phyloP scores from a whole-genome alignment of 1,139 yeast genomes.

The Hansenula sp. region DNA sequence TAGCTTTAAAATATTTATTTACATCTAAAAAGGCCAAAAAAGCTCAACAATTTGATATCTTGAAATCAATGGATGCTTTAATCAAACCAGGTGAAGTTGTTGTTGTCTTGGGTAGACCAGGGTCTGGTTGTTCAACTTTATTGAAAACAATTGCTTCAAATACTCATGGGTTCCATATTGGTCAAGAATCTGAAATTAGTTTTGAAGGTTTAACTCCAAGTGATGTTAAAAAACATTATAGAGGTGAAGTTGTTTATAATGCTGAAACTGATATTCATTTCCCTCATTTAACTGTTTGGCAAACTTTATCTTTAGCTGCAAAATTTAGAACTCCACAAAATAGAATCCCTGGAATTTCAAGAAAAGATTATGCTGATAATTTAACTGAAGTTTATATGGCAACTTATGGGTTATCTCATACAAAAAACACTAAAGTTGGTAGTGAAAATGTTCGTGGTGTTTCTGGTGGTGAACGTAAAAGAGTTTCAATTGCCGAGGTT shows the following conservation, averaged over 20 bases:
- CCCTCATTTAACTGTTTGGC: slow-evolving; percentile 69
- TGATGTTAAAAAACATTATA: slow-evolving; percentile 45
- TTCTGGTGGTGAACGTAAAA: slow-evolving; percentile 80
- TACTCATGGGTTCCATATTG: slow-evolving; percentile 67
- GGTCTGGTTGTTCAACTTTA: slow-evolving; percentile 81
- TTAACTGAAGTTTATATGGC: slow-evolving; percentile 69
- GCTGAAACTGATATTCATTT: slow-evolving; percentile 72
- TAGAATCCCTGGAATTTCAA: slow-evolving; percentile 53
- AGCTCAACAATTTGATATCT: slow-evolving; percentile 44
- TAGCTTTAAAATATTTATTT: slow-evolving; percentile 15
- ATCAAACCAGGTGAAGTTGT: slow-evolving; percentile 69
- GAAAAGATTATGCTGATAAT: slow-evolving; percentile 56
- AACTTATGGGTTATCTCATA: slow-evolving; percentile 65
- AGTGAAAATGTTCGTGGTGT: slow-evolving; percentile 70
- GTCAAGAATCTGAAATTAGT: slow-evolving; percentile 41
- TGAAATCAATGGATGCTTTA: slow-evolving; percentile 62
- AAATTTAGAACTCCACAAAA: slow-evolving; percentile 61
- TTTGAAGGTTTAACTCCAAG: slow-evolving; percentile 46
- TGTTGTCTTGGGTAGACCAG: slow-evolving; percentile 79
- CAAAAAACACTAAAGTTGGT: slow-evolving; percentile 65
- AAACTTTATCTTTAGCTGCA: slow-evolving; percentile 65
- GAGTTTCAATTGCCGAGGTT: slow-evolving; percentile 74
- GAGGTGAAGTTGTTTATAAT: slow-evolving; percentile 70
- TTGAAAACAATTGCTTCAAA: slow-evolving; percentile 66
- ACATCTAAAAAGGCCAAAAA: slow-evolving; percentile 22